Evolutionary conservation across 73 alveolate genomes (phyloP), one percentile per base, ranked within the genome.

Genomic region (Paramecium caudatum): DNA sequence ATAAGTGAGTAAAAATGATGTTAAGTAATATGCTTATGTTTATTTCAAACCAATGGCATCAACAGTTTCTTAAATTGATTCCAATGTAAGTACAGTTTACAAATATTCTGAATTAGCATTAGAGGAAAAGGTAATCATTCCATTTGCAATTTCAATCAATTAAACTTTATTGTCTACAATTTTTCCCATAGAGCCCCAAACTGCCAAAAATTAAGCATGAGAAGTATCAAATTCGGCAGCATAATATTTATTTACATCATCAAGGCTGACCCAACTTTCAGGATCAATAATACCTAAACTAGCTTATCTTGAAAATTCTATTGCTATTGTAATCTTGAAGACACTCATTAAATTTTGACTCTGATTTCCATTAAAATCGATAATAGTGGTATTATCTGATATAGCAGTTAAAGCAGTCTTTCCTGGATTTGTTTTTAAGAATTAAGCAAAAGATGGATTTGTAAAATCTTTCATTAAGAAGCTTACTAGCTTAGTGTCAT

Each of bases 241-340:
- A 13, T 74, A 74, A 16, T 39, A 74, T 74, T 74, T 74, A 41
- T 74, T 45, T 19, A 74, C 62, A 0, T 74, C 88, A 12, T 12
- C 21, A 1, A 74, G 39, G n/a, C 32, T 6, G 7, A 74, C 10
- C 62, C 43, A 23, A 0, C 4, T 27, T 16, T 74, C 17, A n/a
- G 43, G 43, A 74, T 74, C 88, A 27, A 74, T 27, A 5, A 27
- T 39, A 0, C 88, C 88, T 0, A 17, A 13, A 17, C 68, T 10
- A 4, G 30, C n/a, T 74, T 74, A 74, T 74, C 88, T 37, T 27
- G 88, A 36, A 74, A 74, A 74, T 45, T 74, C 88, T n/a, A 74
- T 74, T 15, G 88, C 88, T 12, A 74, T 68, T 1, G 88, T 74
- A 16, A 45, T 74, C 32, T 74, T 74, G 33, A 74, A 37, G 23